phyloP scores from a whole-genome alignment of 2,329 filamentous ascomycete genomes.

The Fusarium zealandicum region DNA sequence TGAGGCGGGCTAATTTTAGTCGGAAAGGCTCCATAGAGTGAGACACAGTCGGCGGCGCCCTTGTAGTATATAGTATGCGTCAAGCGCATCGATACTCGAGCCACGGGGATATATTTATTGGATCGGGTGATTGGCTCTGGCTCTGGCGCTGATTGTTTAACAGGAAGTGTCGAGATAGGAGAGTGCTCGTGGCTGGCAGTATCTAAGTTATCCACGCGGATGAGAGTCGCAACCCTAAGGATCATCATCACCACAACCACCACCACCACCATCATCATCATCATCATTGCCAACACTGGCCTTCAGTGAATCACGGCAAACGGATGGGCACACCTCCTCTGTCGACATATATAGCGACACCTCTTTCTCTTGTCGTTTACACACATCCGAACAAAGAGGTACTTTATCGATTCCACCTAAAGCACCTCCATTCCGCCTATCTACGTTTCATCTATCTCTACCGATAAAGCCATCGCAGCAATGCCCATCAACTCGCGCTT shows the following conservation, averaged over 20 bases:
- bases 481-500: conserved; percentile 61
- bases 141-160: conserved; percentile 5
- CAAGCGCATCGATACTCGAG: conserved; percentile 15
- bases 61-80: conserved; percentile 20
- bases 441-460: too few species aligned
- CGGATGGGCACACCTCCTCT: neutral
- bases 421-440: too few species aligned
- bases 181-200: neutral
- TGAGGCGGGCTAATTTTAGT: conserved; percentile 35
- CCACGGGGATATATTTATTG: conserved; percentile 9
- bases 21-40: conserved; percentile 16
- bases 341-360: too few species aligned
- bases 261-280: conserved; percentile 6
- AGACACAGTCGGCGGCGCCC: conserved; percentile 27
- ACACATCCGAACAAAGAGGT: too few species aligned
- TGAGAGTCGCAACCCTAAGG: neutral
- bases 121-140: neutral
- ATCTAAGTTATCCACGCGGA: neutral
- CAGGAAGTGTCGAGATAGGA: neutral
- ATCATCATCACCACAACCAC: neutral
- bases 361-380: too few species aligned
- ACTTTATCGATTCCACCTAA: too few species aligned
- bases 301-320: conserved; percentile 24
- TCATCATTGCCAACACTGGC: conserved; percentile 1
- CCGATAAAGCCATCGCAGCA: conserved; percentile 9